These are phyloP conservation scores for Musa acuminata DNA, from an alignment of 176 grass and related monocot species.

Conservation along the genomic window DNA sequence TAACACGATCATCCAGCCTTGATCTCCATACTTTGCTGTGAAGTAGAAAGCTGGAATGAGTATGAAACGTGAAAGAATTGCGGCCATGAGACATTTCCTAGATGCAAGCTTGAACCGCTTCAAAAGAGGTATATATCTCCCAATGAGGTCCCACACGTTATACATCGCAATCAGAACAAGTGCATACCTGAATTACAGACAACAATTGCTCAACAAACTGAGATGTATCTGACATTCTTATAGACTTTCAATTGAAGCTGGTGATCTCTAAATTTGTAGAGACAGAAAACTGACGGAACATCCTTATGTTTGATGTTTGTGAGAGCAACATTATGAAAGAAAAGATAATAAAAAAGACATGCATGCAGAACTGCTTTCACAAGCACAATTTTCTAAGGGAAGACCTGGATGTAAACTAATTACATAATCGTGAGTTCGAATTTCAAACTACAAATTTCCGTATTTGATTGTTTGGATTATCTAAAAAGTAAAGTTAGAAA, in stretches of 20 bases:
- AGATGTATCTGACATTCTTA: neutral
- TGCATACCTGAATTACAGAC: conserved; percentile 37
- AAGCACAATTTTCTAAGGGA: too few species aligned
- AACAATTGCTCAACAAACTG: neutral
- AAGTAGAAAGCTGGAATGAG: conserved; percentile 68
- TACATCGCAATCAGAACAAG: conserved; percentile 55
- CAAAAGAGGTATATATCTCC: conserved; percentile 60
- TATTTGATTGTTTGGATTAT: too few species aligned
- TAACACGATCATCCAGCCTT: conserved; percentile 65
- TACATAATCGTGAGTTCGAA: too few species aligned
- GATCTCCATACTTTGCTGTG: conserved; percentile 46
- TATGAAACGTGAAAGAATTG: conserved; percentile 34
- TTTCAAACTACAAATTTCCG: too few species aligned
- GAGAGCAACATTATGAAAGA: neutral
- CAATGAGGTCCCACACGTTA: conserved; percentile 54
- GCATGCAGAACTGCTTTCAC: too few species aligned
- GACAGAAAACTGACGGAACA: neutral
- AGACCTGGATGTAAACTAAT: too few species aligned
- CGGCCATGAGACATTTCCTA: conserved; percentile 36
- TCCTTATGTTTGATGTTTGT: neutral
- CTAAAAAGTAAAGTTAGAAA: too few species aligned
- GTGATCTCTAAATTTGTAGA: neutral
- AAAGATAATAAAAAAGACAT: neutral
- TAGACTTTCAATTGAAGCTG: neutral
- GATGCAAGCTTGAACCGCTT: conserved; percentile 39